These are phyloP conservation scores for Cordia subcordata DNA, from an alignment of 257 asterid genomes.

Conservation along the genomic window DNA sequence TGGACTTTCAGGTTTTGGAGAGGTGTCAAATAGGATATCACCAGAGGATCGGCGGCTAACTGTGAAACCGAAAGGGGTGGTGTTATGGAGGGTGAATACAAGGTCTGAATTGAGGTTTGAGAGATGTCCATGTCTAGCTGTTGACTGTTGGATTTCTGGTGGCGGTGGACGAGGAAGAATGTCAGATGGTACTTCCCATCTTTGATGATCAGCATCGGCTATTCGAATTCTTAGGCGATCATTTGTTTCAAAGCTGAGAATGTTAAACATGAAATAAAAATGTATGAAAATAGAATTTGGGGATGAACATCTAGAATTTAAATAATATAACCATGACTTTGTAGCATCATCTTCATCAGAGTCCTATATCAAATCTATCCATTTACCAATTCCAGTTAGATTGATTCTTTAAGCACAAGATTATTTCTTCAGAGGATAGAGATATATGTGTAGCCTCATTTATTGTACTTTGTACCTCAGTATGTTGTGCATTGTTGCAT, in stretches of 20 bases:
- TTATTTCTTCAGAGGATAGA: too few species aligned
- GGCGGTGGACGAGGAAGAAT: conserved; percentile 23
- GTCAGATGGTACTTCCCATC: conserved; percentile 45
- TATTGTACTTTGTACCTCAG: too few species aligned
- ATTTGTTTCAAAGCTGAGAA: conserved; percentile 26
- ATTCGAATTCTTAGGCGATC: conserved; percentile 34
- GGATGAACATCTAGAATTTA: too few species aligned
- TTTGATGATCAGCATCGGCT: conserved; percentile 21
- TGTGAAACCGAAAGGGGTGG: conserved; percentile 34
- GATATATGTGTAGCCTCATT: too few species aligned
- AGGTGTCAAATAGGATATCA: conserved; percentile 34
- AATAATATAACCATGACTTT: too few species aligned
- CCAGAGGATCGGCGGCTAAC: conserved; percentile 27
- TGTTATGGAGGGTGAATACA: conserved; percentile 28
- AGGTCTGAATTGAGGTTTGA: too few species aligned
- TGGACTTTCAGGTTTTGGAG: conserved; percentile 18
- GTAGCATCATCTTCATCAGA: too few species aligned
- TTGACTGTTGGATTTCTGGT: neutral
- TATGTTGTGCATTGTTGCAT: too few species aligned
- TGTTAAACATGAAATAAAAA: too few species aligned
- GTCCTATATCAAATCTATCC: too few species aligned
- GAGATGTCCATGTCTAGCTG: neutral
- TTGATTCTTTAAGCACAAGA: too few species aligned
- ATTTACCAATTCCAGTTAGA: too few species aligned
- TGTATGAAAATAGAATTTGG: neutral